Percentiles rank a stretch among this genome's conserved stretches.
Conservation (phyloP, 2,329 filamentous ascomycete genomes). For the Talaromyces sp. region DNA sequence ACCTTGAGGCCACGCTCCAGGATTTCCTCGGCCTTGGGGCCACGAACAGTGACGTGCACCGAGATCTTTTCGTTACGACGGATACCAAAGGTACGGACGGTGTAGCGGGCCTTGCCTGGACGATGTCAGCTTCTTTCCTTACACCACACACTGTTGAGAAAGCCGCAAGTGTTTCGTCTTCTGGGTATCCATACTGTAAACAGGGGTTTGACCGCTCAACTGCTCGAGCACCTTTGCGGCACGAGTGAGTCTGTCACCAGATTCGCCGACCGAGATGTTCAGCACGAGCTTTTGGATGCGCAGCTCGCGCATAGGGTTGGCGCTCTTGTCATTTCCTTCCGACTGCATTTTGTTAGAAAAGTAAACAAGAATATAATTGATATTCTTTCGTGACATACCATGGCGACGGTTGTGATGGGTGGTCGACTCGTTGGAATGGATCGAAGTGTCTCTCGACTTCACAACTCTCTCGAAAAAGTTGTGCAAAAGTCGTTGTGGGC, state of each 20-base stretch:
- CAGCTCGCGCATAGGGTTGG: constrained; percentile 99
- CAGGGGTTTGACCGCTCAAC: constrained; percentile 97
- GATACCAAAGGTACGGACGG: constrained; percentile 99
- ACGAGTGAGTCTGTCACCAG: constrained; percentile 99
- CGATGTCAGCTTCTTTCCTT: constrained; percentile 15
- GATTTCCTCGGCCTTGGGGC: constrained; percentile 99
- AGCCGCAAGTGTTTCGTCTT: constrained; percentile 1
- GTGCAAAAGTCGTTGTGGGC: constrained; percentile 15
- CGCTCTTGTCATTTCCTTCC: constrained; percentile 71
- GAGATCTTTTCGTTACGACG: constrained; percentile 99
- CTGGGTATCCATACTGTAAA: constrained; percentile 71
- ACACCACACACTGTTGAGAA: background rate
- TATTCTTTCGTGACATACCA: constrained; percentile 34
- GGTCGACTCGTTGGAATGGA: constrained; percentile 32
- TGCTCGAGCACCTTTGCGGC: constrained; percentile 99
- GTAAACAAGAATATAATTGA: constrained; percentile 10
- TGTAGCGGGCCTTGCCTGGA: constrained; percentile 98
- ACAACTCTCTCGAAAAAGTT: constrained; percentile 8
- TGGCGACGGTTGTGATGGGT: constrained; percentile 41
- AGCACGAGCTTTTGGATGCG: constrained; percentile 99
- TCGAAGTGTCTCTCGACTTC: constrained; percentile 21
- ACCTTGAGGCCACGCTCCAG: constrained; percentile 99
- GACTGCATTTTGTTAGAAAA: constrained; percentile 44
- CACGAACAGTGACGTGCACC: constrained; percentile 98
- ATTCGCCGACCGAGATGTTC: constrained; percentile 99